phyloP scores from a whole-genome alignment of 768 basidiomycete species.

The Hygrophoropsis aurantiaca region DNA sequence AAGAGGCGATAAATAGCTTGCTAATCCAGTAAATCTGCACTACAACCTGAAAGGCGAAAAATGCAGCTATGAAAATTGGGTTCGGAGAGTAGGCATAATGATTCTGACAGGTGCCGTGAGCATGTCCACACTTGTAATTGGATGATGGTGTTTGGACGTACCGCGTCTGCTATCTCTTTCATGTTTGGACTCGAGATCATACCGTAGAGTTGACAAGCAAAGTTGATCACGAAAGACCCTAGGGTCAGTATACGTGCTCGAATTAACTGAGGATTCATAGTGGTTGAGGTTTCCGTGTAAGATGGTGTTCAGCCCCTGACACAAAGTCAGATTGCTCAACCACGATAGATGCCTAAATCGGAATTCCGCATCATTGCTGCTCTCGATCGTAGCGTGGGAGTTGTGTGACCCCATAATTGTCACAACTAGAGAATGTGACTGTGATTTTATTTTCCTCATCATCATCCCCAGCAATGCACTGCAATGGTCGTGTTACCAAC shows the following conservation, averaged over 20 bases:
- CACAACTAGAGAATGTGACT: too few species aligned
- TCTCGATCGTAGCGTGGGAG: too few species aligned
- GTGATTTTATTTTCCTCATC: too few species aligned
- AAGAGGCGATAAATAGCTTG: slow-evolving; percentile 20
- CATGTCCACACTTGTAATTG: neutral
- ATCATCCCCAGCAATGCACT: too few species aligned
- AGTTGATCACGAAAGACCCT: slow-evolving; percentile 28
- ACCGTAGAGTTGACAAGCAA: slow-evolving; percentile 26
- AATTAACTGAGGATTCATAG: slow-evolving; percentile 5
- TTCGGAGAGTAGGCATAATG: slow-evolving; percentile 34
- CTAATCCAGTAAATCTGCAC: slow-evolving; percentile 27
- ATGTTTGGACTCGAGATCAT: slow-evolving; percentile 29
- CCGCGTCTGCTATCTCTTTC: slow-evolving; percentile 31
- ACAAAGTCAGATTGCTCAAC: too few species aligned
- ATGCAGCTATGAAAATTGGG: slow-evolving; percentile 30
- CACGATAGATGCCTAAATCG: slow-evolving; percentile 5
- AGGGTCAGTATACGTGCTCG: slow-evolving; percentile 22
- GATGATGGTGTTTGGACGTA: slow-evolving; percentile 2
- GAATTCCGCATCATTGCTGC: too few species aligned
- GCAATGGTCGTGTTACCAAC: too few species aligned
- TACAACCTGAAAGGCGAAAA: slow-evolving; percentile 29
- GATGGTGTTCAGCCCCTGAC: too few species aligned
- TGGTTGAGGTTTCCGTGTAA: too few species aligned
- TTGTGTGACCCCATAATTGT: too few species aligned
- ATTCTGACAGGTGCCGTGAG: slow-evolving; percentile 19